These are phyloP conservation scores for Cladosporium sp. DNA, from an alignment of 2,329 filamentous ascomycete species.

Conservation along the genomic window DNA sequence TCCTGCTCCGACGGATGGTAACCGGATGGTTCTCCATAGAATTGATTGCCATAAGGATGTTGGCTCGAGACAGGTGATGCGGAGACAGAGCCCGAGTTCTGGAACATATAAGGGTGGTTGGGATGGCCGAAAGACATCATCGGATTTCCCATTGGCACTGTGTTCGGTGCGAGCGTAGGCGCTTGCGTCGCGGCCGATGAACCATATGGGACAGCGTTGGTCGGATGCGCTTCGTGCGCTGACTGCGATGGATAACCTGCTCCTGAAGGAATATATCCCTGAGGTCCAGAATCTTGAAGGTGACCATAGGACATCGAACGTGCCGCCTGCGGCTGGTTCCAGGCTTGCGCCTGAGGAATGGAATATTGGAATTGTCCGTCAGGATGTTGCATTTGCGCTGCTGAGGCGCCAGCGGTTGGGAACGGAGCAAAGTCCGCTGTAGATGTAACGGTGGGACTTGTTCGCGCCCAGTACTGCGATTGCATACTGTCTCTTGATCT, in stretches of 20 bases:
- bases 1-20: neutral
- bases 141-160: neutral
- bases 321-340: neutral
- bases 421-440: constrained; percentile 11
- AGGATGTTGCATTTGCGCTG: neutral
- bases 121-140: constrained; percentile 1
- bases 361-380: neutral
- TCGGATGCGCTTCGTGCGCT: neutral
- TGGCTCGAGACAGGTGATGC: constrained; percentile 1
- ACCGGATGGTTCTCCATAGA: neutral
- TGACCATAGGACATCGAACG: neutral
- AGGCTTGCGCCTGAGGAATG: neutral
- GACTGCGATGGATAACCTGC: constrained; percentile 1
- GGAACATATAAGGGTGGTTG: constrained; percentile 10
- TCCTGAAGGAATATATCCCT: neutral
- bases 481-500: constrained; percentile 10
- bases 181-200: neutral
- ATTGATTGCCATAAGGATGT: neutral
- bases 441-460: neutral
- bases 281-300: neutral
- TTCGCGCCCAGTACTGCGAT: constrained; percentile 6
- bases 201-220: neutral
- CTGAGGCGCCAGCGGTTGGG: neutral
- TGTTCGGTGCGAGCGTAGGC: neutral
- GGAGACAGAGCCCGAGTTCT: neutral